Evolutionary conservation across 371 early-diverging fungal genomes (phyloP).

Genomic region (Mortierella sp.): DNA sequence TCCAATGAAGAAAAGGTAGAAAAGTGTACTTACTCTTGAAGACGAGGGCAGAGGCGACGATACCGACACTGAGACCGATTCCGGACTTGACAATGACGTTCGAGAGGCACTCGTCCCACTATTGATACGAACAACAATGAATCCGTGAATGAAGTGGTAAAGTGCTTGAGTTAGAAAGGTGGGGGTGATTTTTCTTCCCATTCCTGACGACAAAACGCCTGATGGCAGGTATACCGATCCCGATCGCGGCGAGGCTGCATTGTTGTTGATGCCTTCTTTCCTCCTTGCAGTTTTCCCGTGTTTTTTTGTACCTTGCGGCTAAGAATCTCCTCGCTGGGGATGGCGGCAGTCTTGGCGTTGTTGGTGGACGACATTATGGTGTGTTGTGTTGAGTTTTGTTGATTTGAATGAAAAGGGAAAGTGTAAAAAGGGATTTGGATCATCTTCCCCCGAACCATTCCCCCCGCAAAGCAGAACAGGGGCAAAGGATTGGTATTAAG

Average conservation of each 20-base stretch:
- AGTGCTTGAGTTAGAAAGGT: neutral
- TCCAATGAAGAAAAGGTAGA: neutral
- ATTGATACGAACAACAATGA: neutral
- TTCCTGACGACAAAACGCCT: neutral
- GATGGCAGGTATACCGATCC: neutral
- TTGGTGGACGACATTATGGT: slow-evolving; percentile 20
- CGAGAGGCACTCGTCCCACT: slow-evolving; percentile 93
- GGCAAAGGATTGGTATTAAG: neutral
- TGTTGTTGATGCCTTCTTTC: neutral
- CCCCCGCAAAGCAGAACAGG: neutral
- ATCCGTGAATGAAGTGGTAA: neutral
- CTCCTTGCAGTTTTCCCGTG: neutral
- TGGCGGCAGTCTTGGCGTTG: slow-evolving; percentile 22
- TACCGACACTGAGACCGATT: slow-evolving; percentile 89
- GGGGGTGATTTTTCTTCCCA: neutral
- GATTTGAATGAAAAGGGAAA: neutral
- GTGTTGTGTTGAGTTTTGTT: neutral
- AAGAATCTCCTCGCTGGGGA: slow-evolving; percentile 56
- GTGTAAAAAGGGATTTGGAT: neutral
- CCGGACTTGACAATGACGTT: slow-evolving; percentile 91
- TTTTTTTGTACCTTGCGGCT: slow-evolving; percentile 45
- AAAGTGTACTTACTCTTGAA: slow-evolving; percentile 83
- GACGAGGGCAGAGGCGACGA: slow-evolving; percentile 89
- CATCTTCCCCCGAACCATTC: neutral
- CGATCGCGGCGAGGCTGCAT: neutral